A percentile compares a stretch with the other conserved stretches of the same genome.
Conservation (phyloP, 805 yeast species). For the Martiniozyma abietophila region DNA sequence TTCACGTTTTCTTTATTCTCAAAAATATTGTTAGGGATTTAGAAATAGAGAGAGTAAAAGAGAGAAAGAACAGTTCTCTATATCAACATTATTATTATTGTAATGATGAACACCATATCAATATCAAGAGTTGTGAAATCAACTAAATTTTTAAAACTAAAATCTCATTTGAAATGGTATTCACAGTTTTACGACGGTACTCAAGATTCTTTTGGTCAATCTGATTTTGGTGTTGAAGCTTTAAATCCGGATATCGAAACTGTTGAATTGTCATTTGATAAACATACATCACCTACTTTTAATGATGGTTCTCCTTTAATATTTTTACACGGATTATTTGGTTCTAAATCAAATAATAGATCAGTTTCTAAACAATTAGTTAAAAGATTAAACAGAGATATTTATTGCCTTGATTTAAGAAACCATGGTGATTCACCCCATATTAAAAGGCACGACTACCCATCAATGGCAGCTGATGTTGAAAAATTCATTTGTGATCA, state of each 20-base stretch:
- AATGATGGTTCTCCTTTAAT: conserved; percentile 45
- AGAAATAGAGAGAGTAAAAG: no score
- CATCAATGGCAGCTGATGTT: conserved; percentile 80
- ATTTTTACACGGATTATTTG: conserved; percentile 84
- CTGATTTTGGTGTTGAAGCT: conserved; percentile 14
- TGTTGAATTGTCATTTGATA: conserved; percentile 48
- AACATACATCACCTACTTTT: conserved; percentile 20
- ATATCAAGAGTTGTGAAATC: no score
- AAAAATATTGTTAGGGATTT: no score
- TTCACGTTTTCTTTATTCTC: no score
- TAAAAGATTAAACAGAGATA: conserved; percentile 40
- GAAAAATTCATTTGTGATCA: conserved; percentile 52
- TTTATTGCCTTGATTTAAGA: conserved; percentile 67
- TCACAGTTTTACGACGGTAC: conserved; percentile 26
- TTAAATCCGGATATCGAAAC: conserved; percentile 34
- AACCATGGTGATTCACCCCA: conserved; percentile 95
- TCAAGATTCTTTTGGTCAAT: conserved; percentile 14
- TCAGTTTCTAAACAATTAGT: conserved; percentile 60
- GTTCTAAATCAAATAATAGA: conserved; percentile 72
- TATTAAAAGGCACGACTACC: conserved; percentile 59
- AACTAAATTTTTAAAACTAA: no score
- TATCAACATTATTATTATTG: no score
- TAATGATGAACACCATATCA: no score
- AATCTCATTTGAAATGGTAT: no score
- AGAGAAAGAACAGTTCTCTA: no score